Evolutionary conservation across 306 rosid genomes (phyloP), one percentile per base, ranked within the genome.

Genomic region (Quercus robur): DNA sequence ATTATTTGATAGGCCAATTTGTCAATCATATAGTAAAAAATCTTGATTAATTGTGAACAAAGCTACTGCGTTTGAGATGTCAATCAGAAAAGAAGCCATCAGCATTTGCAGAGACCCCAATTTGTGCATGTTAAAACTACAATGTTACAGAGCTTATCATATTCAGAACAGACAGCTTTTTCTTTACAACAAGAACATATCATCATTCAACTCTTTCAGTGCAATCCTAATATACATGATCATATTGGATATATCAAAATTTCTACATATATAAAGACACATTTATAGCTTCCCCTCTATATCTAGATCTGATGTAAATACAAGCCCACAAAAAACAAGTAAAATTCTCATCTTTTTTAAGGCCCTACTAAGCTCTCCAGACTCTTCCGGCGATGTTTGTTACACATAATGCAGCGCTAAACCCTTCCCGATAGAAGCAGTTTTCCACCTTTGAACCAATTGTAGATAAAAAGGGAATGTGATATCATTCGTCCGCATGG

Each of bases 401-500:
- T 64, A 81, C 79, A 86, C 83, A 56, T 44, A 58, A 49, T 21
- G 77, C 56, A 41, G 19, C 19, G 26, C 62, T 26, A 18, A 44
- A 41, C 15, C 14, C 61, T 68, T 28, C 20, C 19, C 21, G 35
- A 30, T 19, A 67, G 72, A 33, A 6, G 70, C 63, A 67, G 19
- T 21, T 56, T 44, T 70, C 74, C 31, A 68, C 66, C 63, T 79
- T 75, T 83, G 51, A 76, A 63, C 77, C 64, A 77, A 67, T 75
- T 49, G 49, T 62, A 73, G 75, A 78, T 54, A 72, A 73, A 51
- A 64, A 46, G 51, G 41, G 73, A 26, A 46, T 55, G 77, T 56
- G 52, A 44, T 70, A 56, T 91, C 88, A 91, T 83, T 93, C 89
- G 70, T 90, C 90, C 0, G 87, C 87, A 75, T 57, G 89, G 83